A percentile compares a stretch with the other conserved stretches of the same genome.
Conservation (phyloP, 1,139 yeast genomes). For the Pichia sp. region DNA sequence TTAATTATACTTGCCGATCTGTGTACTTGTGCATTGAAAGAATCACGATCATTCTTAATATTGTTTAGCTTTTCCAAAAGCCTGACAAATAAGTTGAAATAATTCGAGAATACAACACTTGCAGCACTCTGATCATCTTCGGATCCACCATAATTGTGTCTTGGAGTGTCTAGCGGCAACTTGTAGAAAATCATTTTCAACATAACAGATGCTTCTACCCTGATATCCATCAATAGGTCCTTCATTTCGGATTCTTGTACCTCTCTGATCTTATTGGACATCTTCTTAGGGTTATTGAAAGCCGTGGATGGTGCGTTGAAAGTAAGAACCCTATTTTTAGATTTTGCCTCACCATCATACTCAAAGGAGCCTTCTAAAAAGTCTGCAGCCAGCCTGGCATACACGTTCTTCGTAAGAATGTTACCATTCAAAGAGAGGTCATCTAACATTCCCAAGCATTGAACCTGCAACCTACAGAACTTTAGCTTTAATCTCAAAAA, state of each 20-base stretch:
- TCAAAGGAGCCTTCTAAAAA: slow-evolving; percentile 61
- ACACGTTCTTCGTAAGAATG: slow-evolving; percentile 48
- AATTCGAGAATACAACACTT: slow-evolving; percentile 60
- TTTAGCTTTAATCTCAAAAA: slow-evolving; percentile 40
- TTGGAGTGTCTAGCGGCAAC: slow-evolving; percentile 52
- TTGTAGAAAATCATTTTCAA: slow-evolving; percentile 48
- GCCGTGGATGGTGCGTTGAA: slow-evolving; percentile 2
- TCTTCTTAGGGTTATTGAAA: slow-evolving; percentile 2
- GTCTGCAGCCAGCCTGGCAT: slow-evolving; percentile 51
- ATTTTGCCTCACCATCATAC: slow-evolving; percentile 14
- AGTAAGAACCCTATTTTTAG: slow-evolving; percentile 5
- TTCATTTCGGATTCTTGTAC: slow-evolving; percentile 38
- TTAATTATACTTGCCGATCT: slow-evolving; percentile 53
- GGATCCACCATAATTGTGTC: slow-evolving; percentile 13
- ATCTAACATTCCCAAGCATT: slow-evolving; percentile 33
- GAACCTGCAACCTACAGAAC: slow-evolving; percentile 39
- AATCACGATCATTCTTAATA: slow-evolving; percentile 17
- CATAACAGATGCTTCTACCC: slow-evolving; percentile 58
- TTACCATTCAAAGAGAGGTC: slow-evolving; percentile 47
- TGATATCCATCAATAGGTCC: slow-evolving; percentile 55
- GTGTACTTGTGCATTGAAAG: slow-evolving; percentile 30
- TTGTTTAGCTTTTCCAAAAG: slow-evolving; percentile 56
- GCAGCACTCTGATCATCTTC: slow-evolving; percentile 35
- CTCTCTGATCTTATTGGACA: slow-evolving; percentile 14
- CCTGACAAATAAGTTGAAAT: slow-evolving; percentile 64